Conservation (phyloP, 139 green algal genomes). For the Axilococcus clingmanii region DNA sequence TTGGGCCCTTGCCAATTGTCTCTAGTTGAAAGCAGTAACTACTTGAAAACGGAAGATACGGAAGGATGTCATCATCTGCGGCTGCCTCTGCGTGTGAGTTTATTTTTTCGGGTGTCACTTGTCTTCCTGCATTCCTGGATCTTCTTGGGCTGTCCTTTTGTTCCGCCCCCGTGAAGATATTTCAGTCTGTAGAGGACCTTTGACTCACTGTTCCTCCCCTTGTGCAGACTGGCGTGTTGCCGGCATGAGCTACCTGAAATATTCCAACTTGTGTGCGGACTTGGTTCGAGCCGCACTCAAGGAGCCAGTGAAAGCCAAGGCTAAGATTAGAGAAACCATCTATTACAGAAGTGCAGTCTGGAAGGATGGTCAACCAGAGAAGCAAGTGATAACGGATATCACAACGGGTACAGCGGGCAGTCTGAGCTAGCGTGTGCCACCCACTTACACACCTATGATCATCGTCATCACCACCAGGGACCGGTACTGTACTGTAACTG, state of each 20-base stretch:
- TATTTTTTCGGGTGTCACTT: no score
- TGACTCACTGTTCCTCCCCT: no score
- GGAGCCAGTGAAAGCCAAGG: constrained; percentile 47
- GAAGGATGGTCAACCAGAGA: constrained; percentile 49
- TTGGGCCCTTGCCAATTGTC: no score
- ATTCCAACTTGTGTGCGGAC: constrained; percentile 55
- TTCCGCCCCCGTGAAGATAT: no score
- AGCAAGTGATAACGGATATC: constrained; percentile 34
- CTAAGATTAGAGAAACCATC: constrained; percentile 43
- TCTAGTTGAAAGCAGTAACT: no score
- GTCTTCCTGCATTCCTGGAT: background rate
- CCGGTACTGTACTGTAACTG: no score
- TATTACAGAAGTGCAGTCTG: constrained; percentile 54
- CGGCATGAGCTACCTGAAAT: constrained; percentile 74
- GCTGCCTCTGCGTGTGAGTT: constrained; percentile 53
- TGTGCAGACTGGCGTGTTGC: constrained; percentile 41
- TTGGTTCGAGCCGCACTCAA: constrained; percentile 67
- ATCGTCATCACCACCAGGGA: no score
- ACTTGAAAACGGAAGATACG: no score
- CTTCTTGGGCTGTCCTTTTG: background rate
- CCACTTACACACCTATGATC: no score
- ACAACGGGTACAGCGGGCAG: constrained; percentile 18
- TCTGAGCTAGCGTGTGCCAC: background rate
- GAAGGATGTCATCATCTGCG: constrained; percentile 39
- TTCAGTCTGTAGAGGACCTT: no score